Evolutionary conservation across 192 early-diverging fungal species (phyloP).

Genomic region (Chytriomyces sp.): DNA sequence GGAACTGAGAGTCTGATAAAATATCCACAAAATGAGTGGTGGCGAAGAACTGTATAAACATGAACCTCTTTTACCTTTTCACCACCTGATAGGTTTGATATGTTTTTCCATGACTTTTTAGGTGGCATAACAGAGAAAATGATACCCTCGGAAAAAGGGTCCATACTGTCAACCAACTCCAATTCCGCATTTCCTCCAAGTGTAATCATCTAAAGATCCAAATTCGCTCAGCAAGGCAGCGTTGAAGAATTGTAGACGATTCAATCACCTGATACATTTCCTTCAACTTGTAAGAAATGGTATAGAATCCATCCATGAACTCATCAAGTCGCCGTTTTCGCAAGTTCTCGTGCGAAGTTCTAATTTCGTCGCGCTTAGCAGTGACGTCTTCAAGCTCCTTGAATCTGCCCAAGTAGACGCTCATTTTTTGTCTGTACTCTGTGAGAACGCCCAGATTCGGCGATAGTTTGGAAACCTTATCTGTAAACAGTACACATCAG

Average conservation of each 20-base stretch:
- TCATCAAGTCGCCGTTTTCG: conserved; percentile 80
- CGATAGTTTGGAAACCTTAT: conserved; percentile 55
- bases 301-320: conserved; percentile 95
- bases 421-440: conserved; percentile 83
- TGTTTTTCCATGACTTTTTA: conserved; percentile 99
- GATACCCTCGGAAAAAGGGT: conserved; percentile 98
- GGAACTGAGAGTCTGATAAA: conserved; percentile 86
- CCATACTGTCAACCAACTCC: conserved; percentile 94
- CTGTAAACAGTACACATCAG: conserved; percentile 35
- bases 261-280: conserved; percentile 95
- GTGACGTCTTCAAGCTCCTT: conserved; percentile 80
- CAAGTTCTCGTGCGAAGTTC: conserved; percentile 75
- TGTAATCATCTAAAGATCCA: conserved; percentile 83
- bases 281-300: conserved; percentile 93
- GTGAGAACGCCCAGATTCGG: conserved; percentile 88
- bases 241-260: not conserved
- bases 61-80: conserved; percentile 79
- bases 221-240: not conserved
- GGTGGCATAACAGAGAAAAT: conserved; percentile 99
- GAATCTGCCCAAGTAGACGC: conserved; percentile 72
- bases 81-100: conserved; percentile 97
- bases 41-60: conserved; percentile 1
- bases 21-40: not conserved
- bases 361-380: conserved; percentile 71
- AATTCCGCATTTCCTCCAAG: conserved; percentile 97